phyloP scores from a whole-genome alignment of 441 rosid species.

The Erodium texanum region DNA sequence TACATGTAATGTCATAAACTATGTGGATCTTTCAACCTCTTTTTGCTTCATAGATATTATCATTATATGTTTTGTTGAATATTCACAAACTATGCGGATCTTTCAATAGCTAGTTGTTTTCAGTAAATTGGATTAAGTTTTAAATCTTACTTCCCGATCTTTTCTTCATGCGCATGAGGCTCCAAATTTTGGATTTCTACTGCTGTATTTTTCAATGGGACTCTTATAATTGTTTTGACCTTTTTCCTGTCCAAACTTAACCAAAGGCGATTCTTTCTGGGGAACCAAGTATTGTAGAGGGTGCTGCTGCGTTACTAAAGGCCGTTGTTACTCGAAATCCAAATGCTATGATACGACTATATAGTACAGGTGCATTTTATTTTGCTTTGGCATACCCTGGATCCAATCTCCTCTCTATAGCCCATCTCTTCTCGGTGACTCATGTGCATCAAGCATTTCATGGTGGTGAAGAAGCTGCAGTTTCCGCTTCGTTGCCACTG shows the following conservation, averaged over 20 bases:
- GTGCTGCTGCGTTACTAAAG: slow-evolving; percentile 88
- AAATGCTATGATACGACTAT: slow-evolving; percentile 94
- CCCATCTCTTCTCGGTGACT: slow-evolving; percentile 89
- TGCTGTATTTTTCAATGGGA: background rate
- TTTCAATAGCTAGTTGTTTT: background rate
- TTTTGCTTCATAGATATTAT: background rate
- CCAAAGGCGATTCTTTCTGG: slow-evolving; percentile 89
- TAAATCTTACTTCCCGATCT: background rate
- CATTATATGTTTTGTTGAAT: background rate
- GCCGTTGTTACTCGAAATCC: slow-evolving; percentile 98
- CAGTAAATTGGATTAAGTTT: background rate
- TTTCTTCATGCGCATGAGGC: background rate
- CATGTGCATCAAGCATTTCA: slow-evolving; percentile 99
- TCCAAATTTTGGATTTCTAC: background rate
- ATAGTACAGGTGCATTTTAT: slow-evolving; percentile 98
- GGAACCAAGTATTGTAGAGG: slow-evolving; percentile 94
- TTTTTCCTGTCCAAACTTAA: background rate
- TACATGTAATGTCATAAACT: no score
- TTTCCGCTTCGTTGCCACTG: slow-evolving; percentile 87
- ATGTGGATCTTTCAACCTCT: no score
- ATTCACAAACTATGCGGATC: background rate
- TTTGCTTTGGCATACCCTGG: slow-evolving; percentile 98
- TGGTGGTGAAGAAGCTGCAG: slow-evolving; percentile 99
- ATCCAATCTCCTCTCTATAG: slow-evolving; percentile 83
- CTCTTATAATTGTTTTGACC: background rate